phyloP scores from a whole-genome alignment of 1,139 yeast species.

The Meyerozyma carpophila region DNA sequence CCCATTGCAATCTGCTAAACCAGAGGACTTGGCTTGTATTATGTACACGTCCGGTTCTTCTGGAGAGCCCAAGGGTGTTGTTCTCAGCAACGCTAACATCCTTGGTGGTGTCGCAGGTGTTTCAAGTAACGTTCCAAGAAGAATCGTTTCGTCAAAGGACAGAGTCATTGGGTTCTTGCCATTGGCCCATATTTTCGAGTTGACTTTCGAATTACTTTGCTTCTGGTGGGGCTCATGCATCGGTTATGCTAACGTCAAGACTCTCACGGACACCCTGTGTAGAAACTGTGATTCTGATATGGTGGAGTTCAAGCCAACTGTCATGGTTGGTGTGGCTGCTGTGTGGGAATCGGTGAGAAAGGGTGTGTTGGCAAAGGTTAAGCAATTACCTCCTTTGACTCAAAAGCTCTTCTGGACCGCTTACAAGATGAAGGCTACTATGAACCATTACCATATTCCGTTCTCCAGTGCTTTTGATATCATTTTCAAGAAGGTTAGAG shows the following conservation, averaged over 20 bases:
- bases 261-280: constrained; percentile 76
- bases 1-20: constrained; percentile 47
- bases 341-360: constrained; percentile 97
- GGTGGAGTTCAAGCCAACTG: constrained; percentile 79
- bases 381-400: constrained; percentile 56
- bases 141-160: constrained; percentile 50
- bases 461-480: constrained; percentile 59
- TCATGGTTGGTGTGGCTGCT: constrained; percentile 98
- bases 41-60: constrained; percentile 99
- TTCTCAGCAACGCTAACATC: constrained; percentile 70
- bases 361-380: constrained; percentile 78
- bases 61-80: constrained; percentile 97
- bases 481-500: constrained; percentile 82
- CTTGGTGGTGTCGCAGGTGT: constrained; percentile 85
- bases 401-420: constrained; percentile 92
- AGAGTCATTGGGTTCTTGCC: constrained; percentile 86
- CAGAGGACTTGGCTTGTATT: constrained; percentile 81
- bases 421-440: constrained; percentile 60
- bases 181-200: constrained; percentile 91
- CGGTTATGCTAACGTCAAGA: constrained; percentile 92
- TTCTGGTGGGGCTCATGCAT: constrained; percentile 88
- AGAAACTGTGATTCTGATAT: constrained; percentile 87
- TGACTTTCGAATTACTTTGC: constrained; percentile 73
- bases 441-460: constrained; percentile 65
- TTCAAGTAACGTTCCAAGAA: constrained; percentile 54